Conservation (phyloP, 2,329 filamentous ascomycete genomes). For the Coniochaeta ligniaria region DNA sequence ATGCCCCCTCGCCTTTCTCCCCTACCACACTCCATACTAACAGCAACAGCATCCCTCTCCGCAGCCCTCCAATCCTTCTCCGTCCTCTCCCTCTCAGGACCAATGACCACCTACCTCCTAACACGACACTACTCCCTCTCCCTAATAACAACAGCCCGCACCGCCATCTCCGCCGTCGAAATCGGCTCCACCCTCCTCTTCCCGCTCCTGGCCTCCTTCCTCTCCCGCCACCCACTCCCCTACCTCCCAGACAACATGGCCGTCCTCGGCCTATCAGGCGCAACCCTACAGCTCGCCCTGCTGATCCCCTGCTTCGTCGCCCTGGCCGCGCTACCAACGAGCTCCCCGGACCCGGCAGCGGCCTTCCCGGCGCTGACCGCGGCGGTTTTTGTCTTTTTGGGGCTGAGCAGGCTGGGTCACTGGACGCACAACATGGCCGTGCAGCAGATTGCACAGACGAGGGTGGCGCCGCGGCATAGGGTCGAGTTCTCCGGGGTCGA, state of each 20-base stretch:
- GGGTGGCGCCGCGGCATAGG: conserved; percentile 1
- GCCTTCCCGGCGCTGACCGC: conserved; percentile 2
- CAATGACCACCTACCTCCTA: conserved; percentile 8
- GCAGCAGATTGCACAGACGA: conserved; percentile 8
- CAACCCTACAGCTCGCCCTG: conserved; percentile 4
- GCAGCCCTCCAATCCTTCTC: conserved; percentile 8
- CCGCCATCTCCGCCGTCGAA: conserved; percentile 5
- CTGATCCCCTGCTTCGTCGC: conserved; percentile 5
- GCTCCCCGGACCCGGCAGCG: background rate
- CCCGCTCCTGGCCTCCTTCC: conserved; percentile 3
- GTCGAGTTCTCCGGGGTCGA: conserved; percentile 8
- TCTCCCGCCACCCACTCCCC: background rate
- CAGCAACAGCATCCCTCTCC: conserved; percentile 4
- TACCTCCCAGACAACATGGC: conserved; percentile 4
- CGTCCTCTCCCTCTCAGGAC: conserved; percentile 7
- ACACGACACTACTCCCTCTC: conserved; percentile 4
- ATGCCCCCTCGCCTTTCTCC: background rate
- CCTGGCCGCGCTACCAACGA: conserved; percentile 1
- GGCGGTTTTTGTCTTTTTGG: conserved; percentile 4
- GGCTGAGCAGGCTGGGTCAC: conserved; percentile 5
- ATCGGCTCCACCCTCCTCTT: conserved; percentile 7
- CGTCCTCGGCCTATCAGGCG: conserved; percentile 4
- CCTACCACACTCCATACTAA: background rate
- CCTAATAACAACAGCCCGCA: conserved; percentile 7
- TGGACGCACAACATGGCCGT: conserved; percentile 9